Evolutionary conservation across 352 stramenopile genomes (phyloP).

Genomic region (Globisporangium spiculum): DNA sequence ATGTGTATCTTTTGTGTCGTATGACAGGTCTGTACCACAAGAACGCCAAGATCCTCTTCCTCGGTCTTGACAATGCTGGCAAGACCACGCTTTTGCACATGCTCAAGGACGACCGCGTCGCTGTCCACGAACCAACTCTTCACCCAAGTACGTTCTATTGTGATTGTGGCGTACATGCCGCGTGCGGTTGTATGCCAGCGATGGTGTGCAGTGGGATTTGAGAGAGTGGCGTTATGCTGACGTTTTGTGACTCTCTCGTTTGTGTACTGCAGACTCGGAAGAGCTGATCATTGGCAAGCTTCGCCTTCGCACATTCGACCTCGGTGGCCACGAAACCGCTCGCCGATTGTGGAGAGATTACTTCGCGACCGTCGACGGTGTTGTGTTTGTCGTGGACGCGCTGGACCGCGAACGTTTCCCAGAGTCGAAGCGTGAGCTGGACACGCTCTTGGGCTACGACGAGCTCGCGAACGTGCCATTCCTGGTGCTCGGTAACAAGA

Average conservation of each 20-base stretch:
- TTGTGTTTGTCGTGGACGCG: constrained; percentile 99
- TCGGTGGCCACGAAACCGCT: constrained; percentile 98
- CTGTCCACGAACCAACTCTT: constrained; percentile 95
- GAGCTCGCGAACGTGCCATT: constrained; percentile 98
- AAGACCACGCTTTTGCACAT: constrained; percentile 99
- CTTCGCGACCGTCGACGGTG: constrained; percentile 98
- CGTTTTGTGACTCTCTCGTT: not conserved
- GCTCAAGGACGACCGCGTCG: constrained; percentile 98
- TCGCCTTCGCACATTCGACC: constrained; percentile 99
- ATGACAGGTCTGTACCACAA: constrained; percentile 99
- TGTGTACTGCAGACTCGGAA: constrained; percentile 68
- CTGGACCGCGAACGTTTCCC: constrained; percentile 98
- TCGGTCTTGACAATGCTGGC: constrained; percentile 99
- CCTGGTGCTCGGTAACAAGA: constrained; percentile 99
- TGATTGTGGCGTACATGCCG: not conserved
- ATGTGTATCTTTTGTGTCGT: not conserved
- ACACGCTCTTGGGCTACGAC: constrained; percentile 96
- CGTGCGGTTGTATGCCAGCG: not conserved
- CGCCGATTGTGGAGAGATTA: constrained; percentile 99
- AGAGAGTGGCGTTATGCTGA: not conserved
- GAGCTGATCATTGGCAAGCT: constrained; percentile 96
- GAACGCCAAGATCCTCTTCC: constrained; percentile 99
- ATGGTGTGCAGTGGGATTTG: not conserved
- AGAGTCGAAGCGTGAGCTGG: constrained; percentile 98
- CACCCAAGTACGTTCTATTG: constrained; percentile 85